Evolutionary conservation across 164 flowering plant genomes (phyloP).

Genomic region (Protea cynaroides): DNA sequence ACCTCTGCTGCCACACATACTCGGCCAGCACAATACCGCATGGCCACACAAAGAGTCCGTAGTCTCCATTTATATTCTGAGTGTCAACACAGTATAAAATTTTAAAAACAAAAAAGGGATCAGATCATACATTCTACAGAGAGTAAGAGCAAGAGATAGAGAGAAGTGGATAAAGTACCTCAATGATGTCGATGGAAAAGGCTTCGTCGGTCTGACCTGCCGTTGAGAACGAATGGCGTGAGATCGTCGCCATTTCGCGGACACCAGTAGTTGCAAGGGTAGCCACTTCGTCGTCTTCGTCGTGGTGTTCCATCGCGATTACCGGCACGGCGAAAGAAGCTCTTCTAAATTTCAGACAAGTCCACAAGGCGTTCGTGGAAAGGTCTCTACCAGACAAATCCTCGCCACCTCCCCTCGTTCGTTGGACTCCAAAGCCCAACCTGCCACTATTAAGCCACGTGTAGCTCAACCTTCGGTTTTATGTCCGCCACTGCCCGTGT

Average conservation of each 20-base stretch:
- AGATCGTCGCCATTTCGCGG: conserved; percentile 16
- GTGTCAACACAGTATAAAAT: background rate
- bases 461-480: too few species aligned
- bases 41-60: conserved; percentile 97
- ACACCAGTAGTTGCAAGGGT: background rate
- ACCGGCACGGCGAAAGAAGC: background rate
- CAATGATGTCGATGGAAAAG: conserved; percentile 24
- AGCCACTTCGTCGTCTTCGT: background rate
- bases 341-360: background rate
- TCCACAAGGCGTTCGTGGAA: conserved; percentile 5
- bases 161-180: conserved; percentile 9
- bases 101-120: too few species aligned
- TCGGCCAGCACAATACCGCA: conserved; percentile 80
- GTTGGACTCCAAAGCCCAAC: too few species aligned
- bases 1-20: conserved; percentile 86
- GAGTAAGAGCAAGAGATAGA: background rate
- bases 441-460: too few species aligned
- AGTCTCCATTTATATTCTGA: conserved; percentile 84
- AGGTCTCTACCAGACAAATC: conserved; percentile 1
- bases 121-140: background rate
- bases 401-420: too few species aligned
- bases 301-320: too few species aligned
- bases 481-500: too few species aligned
- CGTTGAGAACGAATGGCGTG: conserved; percentile 15
- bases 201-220: conserved; percentile 5